These are phyloP conservation scores for Paraphysoderma sedebokerense DNA, from an alignment of 371 early-diverging fungal species.

Conservation along the genomic window DNA sequence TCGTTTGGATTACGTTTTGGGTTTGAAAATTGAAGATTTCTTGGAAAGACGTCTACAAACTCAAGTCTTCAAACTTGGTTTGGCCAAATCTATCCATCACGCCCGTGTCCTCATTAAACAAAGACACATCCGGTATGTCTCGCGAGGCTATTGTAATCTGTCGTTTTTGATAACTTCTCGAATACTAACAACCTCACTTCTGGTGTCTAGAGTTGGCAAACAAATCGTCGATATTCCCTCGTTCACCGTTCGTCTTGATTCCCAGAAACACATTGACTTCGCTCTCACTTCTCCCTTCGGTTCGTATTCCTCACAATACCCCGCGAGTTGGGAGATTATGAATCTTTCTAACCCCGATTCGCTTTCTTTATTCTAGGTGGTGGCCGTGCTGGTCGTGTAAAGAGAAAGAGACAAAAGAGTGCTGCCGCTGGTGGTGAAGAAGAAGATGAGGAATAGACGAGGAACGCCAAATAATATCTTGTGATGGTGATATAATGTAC, in stretches of 20 bases:
- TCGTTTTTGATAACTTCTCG: slow-evolving; percentile 27
- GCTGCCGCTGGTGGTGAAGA: slow-evolving; percentile 41
- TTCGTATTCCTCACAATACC: no score
- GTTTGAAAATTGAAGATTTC: slow-evolving; percentile 96
- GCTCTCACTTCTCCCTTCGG: slow-evolving; percentile 94
- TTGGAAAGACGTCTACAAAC: slow-evolving; percentile 99
- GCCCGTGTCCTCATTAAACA: slow-evolving; percentile 98
- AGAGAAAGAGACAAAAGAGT: slow-evolving; percentile 72
- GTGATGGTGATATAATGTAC: no score
- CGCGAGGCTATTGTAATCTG: not conserved
- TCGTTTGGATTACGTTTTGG: slow-evolving; percentile 98
- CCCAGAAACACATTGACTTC: slow-evolving; percentile 98
- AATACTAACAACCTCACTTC: not conserved
- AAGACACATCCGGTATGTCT: slow-evolving; percentile 77
- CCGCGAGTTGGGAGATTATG: no score
- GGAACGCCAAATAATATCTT: no score
- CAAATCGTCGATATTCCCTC: slow-evolving; percentile 80
- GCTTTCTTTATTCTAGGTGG: no score
- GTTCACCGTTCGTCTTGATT: slow-evolving; percentile 32
- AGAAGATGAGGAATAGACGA: slow-evolving; percentile 37
- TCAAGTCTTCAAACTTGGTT: slow-evolving; percentile 96
- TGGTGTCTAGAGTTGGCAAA: slow-evolving; percentile 70
- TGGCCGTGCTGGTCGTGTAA: slow-evolving; percentile 95
- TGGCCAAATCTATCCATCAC: slow-evolving; percentile 99
- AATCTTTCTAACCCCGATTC: no score